phyloP scores from a whole-genome alignment of 78 protist species.

The Dictyostelium citrinum region DNA sequence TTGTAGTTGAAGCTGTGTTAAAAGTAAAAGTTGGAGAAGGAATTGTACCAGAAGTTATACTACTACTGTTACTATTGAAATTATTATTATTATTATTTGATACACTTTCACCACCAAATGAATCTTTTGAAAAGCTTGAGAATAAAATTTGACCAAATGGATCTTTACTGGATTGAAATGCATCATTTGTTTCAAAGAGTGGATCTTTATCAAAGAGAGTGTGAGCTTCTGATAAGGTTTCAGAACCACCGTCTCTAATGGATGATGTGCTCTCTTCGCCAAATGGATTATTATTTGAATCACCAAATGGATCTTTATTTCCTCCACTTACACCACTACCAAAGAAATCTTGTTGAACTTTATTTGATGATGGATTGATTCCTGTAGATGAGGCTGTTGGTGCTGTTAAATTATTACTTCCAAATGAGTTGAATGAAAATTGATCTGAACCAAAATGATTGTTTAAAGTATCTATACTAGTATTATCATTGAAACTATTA shows the following conservation, averaged over 20 bases:
- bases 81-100: not conserved
- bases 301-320: constrained; percentile 35
- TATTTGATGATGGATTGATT: not conserved
- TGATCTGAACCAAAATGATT: not conserved
- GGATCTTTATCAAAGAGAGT: constrained; percentile 13
- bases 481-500: not conserved
- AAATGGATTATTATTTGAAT: constrained; percentile 19
- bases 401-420: not conserved
- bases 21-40: not conserved
- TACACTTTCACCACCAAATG: not conserved
- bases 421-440: constrained; percentile 6
- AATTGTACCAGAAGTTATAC: not conserved
- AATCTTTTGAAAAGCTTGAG: not conserved
- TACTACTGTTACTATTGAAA: not conserved
- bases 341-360: not conserved
- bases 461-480: not conserved
- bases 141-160: constrained; percentile 35
- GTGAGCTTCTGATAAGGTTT: constrained; percentile 39
- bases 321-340: not conserved
- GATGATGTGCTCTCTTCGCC: constrained; percentile 10
- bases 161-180: constrained; percentile 5
- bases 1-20: not conserved
- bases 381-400: not conserved
- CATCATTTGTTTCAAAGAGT: constrained; percentile 9
- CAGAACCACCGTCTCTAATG: constrained; percentile 40